phyloP scores from a whole-genome alignment of 2,329 filamentous ascomycete genomes.

The Fusarium coffeatum region DNA sequence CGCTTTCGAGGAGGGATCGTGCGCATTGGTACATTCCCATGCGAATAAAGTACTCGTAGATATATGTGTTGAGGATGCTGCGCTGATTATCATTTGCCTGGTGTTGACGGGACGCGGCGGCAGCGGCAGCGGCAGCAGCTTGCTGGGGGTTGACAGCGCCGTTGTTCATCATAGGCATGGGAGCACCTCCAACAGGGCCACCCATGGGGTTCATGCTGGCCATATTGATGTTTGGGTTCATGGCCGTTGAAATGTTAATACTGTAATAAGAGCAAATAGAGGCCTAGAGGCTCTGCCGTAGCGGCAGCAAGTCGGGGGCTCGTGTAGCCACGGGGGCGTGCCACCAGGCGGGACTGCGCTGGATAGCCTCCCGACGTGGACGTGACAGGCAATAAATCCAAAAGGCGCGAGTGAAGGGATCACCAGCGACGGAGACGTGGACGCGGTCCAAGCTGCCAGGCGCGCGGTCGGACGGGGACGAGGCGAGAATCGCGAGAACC shows the following conservation, averaged over 20 bases:
- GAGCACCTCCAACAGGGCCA: slow-evolving; percentile 70
- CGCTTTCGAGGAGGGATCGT: slow-evolving; percentile 74
- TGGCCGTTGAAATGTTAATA: slow-evolving; percentile 50
- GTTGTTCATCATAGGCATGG: slow-evolving; percentile 76
- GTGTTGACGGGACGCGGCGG: slow-evolving; percentile 53
- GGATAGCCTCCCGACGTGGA: slow-evolving; percentile 50
- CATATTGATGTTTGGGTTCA: slow-evolving; percentile 74
- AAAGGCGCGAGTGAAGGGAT: slow-evolving; percentile 38
- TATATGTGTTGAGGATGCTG: slow-evolving; percentile 81
- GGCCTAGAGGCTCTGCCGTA: slow-evolving; percentile 44
- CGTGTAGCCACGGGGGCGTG: slow-evolving; percentile 50
- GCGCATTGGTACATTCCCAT: slow-evolving; percentile 88
- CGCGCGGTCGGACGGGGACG: slow-evolving; percentile 36
- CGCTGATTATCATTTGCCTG: slow-evolving; percentile 62
- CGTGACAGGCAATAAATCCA: slow-evolving; percentile 48
- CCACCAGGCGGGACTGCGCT: slow-evolving; percentile 51
- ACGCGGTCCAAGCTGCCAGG: slow-evolving; percentile 46
- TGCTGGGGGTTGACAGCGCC: slow-evolving; percentile 54
- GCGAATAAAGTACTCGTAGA: slow-evolving; percentile 91
- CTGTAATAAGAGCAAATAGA: slow-evolving; percentile 30
- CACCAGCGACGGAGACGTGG: slow-evolving; percentile 32
- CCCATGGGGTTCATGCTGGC: slow-evolving; percentile 76
- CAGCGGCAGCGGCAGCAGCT: slow-evolving; percentile 46
- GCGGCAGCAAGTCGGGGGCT: slow-evolving; percentile 42
- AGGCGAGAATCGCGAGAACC: slow-evolving; percentile 41